Conservation (phyloP, 106 monocot species). For the Dioscorea zingiberensis region DNA sequence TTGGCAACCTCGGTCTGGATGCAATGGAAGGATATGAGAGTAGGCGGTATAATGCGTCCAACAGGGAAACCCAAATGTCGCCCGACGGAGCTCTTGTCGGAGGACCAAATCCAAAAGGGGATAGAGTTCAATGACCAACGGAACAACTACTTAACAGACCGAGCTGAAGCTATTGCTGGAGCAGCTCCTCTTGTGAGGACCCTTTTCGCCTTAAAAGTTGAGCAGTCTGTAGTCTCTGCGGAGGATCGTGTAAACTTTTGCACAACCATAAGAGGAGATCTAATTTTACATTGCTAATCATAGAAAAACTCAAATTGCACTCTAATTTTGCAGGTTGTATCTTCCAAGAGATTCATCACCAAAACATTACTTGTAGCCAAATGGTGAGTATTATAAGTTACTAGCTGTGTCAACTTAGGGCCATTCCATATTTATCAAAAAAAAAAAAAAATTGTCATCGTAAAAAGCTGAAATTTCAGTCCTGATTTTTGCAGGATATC, state of each 20-base stretch:
- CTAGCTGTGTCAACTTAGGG: too few species aligned
- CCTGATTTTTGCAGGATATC: conserved; percentile 20
- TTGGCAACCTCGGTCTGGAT: conserved; percentile 42
- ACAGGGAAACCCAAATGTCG: conserved; percentile 52
- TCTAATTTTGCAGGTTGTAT: conserved; percentile 20
- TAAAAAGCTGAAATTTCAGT: background rate
- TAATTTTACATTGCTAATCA: background rate
- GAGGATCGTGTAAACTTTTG: conserved; percentile 23
- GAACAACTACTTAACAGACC: conserved; percentile 56
- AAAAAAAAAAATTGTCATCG: background rate
- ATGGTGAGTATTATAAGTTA: too few species aligned
- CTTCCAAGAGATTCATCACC: conserved; percentile 1
- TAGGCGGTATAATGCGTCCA: conserved; percentile 37
- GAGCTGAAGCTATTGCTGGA: conserved; percentile 63
- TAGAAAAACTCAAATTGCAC: background rate
- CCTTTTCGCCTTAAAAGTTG: conserved; percentile 64
- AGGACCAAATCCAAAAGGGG: conserved; percentile 64
- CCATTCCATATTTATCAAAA: background rate
- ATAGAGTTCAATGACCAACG: conserved; percentile 58
- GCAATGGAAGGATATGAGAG: conserved; percentile 60
- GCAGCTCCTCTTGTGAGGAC: conserved; percentile 80
- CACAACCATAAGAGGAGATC: background rate
- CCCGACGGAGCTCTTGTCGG: conserved; percentile 83
- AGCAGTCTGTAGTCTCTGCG: conserved; percentile 10
- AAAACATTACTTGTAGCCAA: background rate